Evolutionary conservation across 2,329 filamentous ascomycete species (phyloP).

Genomic region (Colletotrichum tanaceti): DNA sequence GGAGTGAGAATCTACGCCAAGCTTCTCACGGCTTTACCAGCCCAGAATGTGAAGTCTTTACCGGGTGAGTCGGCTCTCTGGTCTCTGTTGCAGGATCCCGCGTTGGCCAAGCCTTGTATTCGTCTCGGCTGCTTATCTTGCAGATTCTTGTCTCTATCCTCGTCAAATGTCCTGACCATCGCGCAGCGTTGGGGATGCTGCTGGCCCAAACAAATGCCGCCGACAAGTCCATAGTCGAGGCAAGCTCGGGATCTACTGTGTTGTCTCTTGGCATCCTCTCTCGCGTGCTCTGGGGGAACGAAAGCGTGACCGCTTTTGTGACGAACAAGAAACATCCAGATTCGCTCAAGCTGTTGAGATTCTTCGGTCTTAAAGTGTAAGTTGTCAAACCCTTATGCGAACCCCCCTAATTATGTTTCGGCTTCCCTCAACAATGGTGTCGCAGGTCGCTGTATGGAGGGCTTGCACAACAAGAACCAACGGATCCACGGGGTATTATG

Average conservation of each 20-base stretch:
- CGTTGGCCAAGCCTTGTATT: neutral
- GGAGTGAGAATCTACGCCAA: conserved; percentile 73
- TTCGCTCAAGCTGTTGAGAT: conserved; percentile 49
- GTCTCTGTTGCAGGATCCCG: neutral
- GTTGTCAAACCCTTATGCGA: conserved; percentile 6
- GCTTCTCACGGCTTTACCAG: conserved; percentile 71
- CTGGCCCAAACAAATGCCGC: conserved; percentile 1
- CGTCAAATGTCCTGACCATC: no score
- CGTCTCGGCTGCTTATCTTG: no score
- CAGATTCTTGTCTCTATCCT: no score
- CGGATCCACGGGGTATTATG: conserved; percentile 50
- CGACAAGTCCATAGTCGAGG: conserved; percentile 22
- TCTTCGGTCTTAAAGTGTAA: conserved; percentile 51
- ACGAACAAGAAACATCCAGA: conserved; percentile 60
- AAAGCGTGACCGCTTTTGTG: conserved; percentile 56
- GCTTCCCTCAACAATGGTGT: neutral
- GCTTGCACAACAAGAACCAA: conserved; percentile 49
- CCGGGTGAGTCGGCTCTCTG: conserved; percentile 55
- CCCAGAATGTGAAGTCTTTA: conserved; percentile 72
- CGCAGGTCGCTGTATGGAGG: conserved; percentile 49
- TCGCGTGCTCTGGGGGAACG: conserved; percentile 52
- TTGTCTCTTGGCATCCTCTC: conserved; percentile 47
- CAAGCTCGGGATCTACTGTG: conserved; percentile 33
- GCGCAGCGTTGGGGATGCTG: no score
- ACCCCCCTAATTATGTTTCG: no score